Evolutionary conservation across 2,329 filamentous ascomycete species (phyloP), one percentile per base, ranked within the genome.

Genomic region (Botryotinia narcissicola): DNA sequence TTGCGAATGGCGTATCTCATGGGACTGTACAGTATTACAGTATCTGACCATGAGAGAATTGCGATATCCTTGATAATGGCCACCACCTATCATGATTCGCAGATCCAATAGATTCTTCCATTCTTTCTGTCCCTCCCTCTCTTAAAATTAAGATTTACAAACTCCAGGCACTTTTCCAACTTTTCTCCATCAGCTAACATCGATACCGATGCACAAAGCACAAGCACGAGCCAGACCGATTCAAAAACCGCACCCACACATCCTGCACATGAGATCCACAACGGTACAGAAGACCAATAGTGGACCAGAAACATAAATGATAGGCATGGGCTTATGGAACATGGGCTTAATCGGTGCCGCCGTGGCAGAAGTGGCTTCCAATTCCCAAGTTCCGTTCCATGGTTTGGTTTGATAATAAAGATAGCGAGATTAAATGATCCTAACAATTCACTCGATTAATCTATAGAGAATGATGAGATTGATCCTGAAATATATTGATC

Each of bases 401-500:
- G 46, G 64, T 51, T 51, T 51, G 48, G n/a, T 54, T 51, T 40
- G 48, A 57, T 42, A 42, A n/a, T 40, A 29, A 32, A 54, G 48
- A 69, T 59, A 69, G 66, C 66, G 66, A 69, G 29, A 69, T 69
- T 69, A 69, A 57, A 42, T 29, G 29, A 69, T 57, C 66, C 66
- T 42, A 59, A 32, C 37, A 25, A 20, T 54, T n/a, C 42, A 29
- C 29, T 20, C 40, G 37, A 18, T 54, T 54, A 29, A 54, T 54
- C 18, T 54, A 18, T 29, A 29, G n/a, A 54, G n/a, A 18, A 29
- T 54, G 51, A 54, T 54, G 37, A 29, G 61, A 29, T 20, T 69
- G 66, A 69, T 69, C 66, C 66, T 69, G 66, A 54, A 42, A 40
- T 69, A 69, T 42, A 69, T 69, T 69, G 66, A 59, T 59, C 46